Base-by-base conservation (phyloP, 441 rosid genomes). In the Erodium texanum region DNA sequence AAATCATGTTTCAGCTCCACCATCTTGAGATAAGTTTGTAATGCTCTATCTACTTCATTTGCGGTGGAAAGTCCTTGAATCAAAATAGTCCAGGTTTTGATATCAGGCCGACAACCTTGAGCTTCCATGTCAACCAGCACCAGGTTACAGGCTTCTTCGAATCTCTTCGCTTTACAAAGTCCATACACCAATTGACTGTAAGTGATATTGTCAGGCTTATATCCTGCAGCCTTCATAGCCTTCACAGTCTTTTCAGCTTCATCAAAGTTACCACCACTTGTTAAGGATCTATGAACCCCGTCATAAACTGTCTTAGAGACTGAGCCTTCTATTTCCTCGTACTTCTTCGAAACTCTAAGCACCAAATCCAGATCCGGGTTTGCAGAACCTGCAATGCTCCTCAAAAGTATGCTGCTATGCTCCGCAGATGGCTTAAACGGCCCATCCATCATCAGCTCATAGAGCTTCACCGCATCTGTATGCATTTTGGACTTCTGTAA, bases 81-180 rank as follows among this genome's bases (percentile, higher is more conserved):
- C 82, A 93, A 83, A 74, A 89, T 84, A 41, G 98, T 93, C 98
- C 98, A 93, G 5, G 92, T 93, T 77, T 80, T 90, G 68, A 87
- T 78, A 67, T 90, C 98, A 0, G 96, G 90, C 50, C 59, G 29
- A 41, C 96, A 89, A 24, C 89, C 88, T 16, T 75, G 66, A 24
- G 73, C 84, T 76, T 86, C 96, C 96, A 90, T 90, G 63, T 80
- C 83, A 78, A 85, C 85, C 27, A 90, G 62, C 66, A 89, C 77
- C 58, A 52, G 22, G 9, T 78, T 71, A 27, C 82, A 74, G 15
- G 97, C 97, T 80, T 90, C 94, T 34, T 89, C 94, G 27, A 89
- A 70, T 79, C 86, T 87, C 74, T 75, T 71, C 27, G 89, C 87
- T 82, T 85, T 89, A 78, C 96, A 93, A 68, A 93, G 93, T 70